Conservation (phyloP, 257 asterid genomes). For the Knoxia roxburghii region DNA sequence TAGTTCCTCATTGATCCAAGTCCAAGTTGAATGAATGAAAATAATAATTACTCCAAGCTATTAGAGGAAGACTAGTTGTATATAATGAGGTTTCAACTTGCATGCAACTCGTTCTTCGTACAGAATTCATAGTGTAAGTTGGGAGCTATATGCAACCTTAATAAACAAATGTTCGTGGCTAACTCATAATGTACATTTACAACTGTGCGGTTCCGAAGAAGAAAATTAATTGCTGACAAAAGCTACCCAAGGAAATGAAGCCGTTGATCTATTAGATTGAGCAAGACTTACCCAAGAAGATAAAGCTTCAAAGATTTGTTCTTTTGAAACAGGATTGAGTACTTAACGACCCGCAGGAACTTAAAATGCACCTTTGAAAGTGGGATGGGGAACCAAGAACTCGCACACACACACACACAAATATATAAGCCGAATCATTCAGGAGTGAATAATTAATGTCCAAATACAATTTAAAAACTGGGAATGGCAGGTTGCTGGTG, state of each 20-base stretch:
- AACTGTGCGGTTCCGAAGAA: too few species aligned
- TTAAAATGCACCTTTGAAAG: background rate
- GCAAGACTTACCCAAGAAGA: background rate
- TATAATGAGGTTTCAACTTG: background rate
- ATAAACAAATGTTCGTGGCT: background rate
- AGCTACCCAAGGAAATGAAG: constrained; percentile 7
- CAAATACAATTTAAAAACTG: too few species aligned
- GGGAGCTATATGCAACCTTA: background rate
- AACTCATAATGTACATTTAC: background rate
- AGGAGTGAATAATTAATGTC: background rate
- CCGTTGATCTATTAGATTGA: background rate
- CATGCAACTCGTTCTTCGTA: constrained; percentile 11
- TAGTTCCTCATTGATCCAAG: too few species aligned
- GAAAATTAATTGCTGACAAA: background rate
- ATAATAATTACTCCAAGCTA: too few species aligned
- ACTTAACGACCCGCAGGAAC: background rate
- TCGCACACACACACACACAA: background rate
- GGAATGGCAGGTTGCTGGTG: background rate
- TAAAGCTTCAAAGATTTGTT: background rate
- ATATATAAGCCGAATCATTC: background rate
- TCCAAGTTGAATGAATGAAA: too few species aligned
- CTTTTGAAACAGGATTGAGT: background rate
- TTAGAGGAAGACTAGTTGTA: too few species aligned
- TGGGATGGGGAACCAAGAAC: constrained; percentile 1
- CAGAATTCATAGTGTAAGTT: background rate